A percentile compares a stretch with the other conserved stretches of the same genome.
Evolutionary conservation across 108 stramenopile genomes (phyloP).

Genomic region (Schizochytrium sp.): DNA sequence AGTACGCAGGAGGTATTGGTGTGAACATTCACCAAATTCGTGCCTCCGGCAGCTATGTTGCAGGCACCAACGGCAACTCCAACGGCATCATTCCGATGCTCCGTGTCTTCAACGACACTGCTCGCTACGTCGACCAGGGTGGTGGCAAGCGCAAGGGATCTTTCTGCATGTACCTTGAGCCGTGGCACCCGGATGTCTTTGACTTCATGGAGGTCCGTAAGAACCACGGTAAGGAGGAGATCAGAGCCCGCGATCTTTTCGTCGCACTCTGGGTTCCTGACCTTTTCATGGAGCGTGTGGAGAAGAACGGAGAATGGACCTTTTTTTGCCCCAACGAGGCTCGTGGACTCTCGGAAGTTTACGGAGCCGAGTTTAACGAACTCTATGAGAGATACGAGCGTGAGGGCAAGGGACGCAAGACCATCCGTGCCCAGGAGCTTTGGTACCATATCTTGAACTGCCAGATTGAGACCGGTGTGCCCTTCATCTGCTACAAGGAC

Average conservation of each 20-base stretch:
- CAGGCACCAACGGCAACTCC: constrained; percentile 96
- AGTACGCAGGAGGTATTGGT: constrained; percentile 99
- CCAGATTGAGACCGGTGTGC: constrained; percentile 99
- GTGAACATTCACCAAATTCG: constrained; percentile 94
- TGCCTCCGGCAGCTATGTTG: constrained; percentile 90
- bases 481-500: constrained; percentile 99
- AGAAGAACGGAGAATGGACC: constrained; percentile 90
- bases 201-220: constrained; percentile 94
- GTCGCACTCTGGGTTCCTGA: constrained; percentile 99
- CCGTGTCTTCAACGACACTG: constrained; percentile 98
- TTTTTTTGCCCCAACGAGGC: constrained; percentile 97
- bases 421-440: constrained; percentile 93
- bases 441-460: constrained; percentile 98
- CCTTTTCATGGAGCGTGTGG: constrained; percentile 97
- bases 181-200: constrained; percentile 98
- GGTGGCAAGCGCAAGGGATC: constrained; percentile 98
- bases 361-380: constrained; percentile 90
- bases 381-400: constrained; percentile 94
- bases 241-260: constrained; percentile 96
- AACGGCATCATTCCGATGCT: constrained; percentile 99
- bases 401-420: constrained; percentile 89
- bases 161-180: constrained; percentile 98
- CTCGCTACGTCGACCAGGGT: constrained; percentile 98
- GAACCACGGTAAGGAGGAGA: constrained; percentile 98
- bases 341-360: constrained; percentile 89